phyloP scores from a whole-genome alignment of 495 filamentous ascomycete genomes.

The Hyaloscypha hepaticicola region DNA sequence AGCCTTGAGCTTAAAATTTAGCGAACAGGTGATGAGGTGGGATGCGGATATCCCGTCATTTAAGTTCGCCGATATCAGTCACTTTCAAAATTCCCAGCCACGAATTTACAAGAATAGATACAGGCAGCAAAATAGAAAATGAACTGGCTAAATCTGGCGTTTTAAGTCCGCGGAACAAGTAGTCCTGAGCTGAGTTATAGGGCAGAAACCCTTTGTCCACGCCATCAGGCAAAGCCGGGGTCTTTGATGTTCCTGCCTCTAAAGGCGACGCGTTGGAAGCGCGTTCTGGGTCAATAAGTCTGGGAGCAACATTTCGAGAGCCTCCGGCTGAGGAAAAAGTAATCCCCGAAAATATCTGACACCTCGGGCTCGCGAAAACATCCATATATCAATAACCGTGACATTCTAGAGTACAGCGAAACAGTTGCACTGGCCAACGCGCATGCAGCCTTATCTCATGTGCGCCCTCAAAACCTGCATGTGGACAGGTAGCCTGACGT shows the following conservation, averaged over 20 bases:
- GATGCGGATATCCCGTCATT: not conserved
- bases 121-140: not conserved
- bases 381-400: not conserved
- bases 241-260: not conserved
- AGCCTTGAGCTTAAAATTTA: not conserved
- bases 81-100: not conserved
- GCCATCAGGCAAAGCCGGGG: not conserved
- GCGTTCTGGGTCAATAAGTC: not conserved
- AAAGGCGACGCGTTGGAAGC: not conserved
- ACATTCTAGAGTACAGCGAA: not conserved
- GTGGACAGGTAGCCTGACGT: constrained; percentile 8
- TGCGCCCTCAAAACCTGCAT: constrained; percentile 11
- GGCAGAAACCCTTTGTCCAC: not conserved
- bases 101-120: not conserved
- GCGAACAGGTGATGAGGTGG: not conserved
- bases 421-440: constrained; percentile 1
- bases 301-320: not conserved
- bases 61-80: too few species aligned
- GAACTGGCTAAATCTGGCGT: not conserved
- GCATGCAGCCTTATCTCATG: constrained; percentile 9
- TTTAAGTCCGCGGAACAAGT: not conserved
- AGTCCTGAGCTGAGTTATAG: not conserved
- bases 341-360: not conserved
- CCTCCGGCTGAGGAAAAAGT: not conserved
- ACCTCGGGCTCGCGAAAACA: not conserved